Evolutionary conservation across 192 early-diverging fungal species (phyloP), one percentile per base, ranked within the genome.

Genomic region (Coemansia sp.): DNA sequence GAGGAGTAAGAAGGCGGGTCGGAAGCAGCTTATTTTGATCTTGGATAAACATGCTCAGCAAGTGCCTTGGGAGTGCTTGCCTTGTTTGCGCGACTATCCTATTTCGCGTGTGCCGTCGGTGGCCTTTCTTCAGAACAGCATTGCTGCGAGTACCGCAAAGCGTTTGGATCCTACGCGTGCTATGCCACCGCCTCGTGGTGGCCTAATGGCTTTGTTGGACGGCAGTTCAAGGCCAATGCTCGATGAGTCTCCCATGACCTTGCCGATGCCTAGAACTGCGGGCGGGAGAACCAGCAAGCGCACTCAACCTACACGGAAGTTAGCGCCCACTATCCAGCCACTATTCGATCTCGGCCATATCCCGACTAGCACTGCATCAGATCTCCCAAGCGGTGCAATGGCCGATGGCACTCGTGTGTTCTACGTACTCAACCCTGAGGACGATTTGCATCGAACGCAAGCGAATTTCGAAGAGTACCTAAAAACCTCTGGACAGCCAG

Each of bases 341-440:
- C 51, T 55, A 29, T 55, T 55, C 51, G 51, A 55, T 11, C 21
- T 51, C 5, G 58, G n/a, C 59, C 9, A n/a, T n/a, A 38, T 36
- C 10, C 1, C 32, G n/a, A 37, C 6, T 34, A n/a, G 29, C 34
- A 17, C 17, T 17, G 1, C 34, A 10, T 1, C 7, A 37, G 15
- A 23, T 10, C 4, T n/a, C 27, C 58, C 62, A 37, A 62, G 66
- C 0, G 58, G n/a, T 6, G 64, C 90, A 3, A 58, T 32, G 6
- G 75, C 89, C 17, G 70, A 89, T 63, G 55, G 69, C 1, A 29
- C 72, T 21, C 86, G 78, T 1, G 83, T 86, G 1, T 94, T 85
- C 73, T 99, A 95, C 74, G 78, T 98, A 15, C 80, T 99, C 19
- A 99, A 99, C 82, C 98, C 98, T 1, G 89, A 86, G 23, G 90